A percentile compares a stretch with the other conserved stretches of the same genome.
Conservation (phyloP, 208 protist genomes). For the Acanthamoeba quina region DNA sequence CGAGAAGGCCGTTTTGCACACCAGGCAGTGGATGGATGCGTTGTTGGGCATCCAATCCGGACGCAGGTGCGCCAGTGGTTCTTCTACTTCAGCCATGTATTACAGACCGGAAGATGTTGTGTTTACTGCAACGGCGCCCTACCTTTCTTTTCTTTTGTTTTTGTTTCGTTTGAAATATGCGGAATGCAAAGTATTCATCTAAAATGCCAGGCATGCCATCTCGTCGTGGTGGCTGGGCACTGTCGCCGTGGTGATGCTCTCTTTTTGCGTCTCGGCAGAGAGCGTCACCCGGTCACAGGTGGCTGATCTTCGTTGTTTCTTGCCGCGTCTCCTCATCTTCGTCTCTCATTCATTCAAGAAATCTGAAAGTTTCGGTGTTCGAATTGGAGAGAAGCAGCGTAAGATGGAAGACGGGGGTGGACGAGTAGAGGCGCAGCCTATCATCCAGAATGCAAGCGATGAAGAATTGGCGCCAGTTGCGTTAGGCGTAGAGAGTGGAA, state of each 20-base stretch:
- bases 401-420: not conserved
- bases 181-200: too few relatives aligned
- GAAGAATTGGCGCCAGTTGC: not conserved
- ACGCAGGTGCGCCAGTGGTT: not conserved
- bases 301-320: too few relatives aligned
- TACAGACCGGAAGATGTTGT: too few relatives aligned
- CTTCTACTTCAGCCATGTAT: not conserved
- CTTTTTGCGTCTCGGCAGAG: too few relatives aligned
- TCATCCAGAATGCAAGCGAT: not conserved
- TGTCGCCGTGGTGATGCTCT: too few relatives aligned
- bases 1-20: slow-evolving; percentile 35
- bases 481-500: not conserved
- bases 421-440: too few relatives aligned
- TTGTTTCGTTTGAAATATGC: too few relatives aligned
- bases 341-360: not conserved
- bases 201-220: too few relatives aligned
- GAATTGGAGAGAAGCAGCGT: not conserved
- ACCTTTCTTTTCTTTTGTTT: too few relatives aligned
- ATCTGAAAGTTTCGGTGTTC: not conserved
- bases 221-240: too few relatives aligned
- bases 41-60: slow-evolving; percentile 59
- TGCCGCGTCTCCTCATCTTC: not conserved
- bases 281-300: too few relatives aligned
- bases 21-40: slow-evolving; percentile 15
- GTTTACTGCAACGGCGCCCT: too few relatives aligned